These are phyloP conservation scores for Erodium chrysanthum DNA, from an alignment of 441 rosid genomes.

Conservation along the genomic window DNA sequence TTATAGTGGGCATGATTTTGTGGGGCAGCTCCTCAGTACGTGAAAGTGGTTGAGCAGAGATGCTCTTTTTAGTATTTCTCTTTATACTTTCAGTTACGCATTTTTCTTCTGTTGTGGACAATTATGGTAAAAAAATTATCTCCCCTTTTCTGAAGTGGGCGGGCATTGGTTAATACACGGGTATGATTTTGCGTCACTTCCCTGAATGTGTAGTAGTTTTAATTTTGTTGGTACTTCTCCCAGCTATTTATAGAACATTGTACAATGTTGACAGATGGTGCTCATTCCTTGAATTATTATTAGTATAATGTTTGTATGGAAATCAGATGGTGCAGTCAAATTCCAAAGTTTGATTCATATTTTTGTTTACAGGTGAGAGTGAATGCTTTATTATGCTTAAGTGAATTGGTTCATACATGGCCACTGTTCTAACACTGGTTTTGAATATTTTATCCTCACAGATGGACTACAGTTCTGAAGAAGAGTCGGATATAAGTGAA, in stretches of 20 bases:
- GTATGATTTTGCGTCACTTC: neutral
- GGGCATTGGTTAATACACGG: too few relatives aligned
- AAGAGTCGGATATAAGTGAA: constrained; percentile 62
- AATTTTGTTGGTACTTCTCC: neutral
- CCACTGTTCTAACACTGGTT: neutral
- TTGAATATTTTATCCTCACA: constrained; percentile 11
- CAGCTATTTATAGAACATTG: neutral
- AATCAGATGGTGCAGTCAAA: neutral
- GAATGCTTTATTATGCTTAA: constrained; percentile 57
- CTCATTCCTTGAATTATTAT: too few relatives aligned
- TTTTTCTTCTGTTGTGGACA: neutral
- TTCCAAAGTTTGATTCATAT: neutral
- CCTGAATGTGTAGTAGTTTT: neutral
- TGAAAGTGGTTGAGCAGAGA: neutral
- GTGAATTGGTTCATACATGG: neutral
- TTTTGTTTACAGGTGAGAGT: constrained; percentile 67
- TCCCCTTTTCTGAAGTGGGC: neutral
- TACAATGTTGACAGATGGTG: neutral
- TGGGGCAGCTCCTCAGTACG: neutral
- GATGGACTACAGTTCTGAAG: constrained; percentile 55
- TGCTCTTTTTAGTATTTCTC: neutral
- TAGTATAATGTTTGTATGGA: too few relatives aligned
- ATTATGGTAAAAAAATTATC: neutral
- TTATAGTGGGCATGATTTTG: neutral
- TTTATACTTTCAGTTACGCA: neutral